These are phyloP conservation scores for Endothia cerciana DNA, from an alignment of 2,329 filamentous ascomycete species.

Conservation along the genomic window DNA sequence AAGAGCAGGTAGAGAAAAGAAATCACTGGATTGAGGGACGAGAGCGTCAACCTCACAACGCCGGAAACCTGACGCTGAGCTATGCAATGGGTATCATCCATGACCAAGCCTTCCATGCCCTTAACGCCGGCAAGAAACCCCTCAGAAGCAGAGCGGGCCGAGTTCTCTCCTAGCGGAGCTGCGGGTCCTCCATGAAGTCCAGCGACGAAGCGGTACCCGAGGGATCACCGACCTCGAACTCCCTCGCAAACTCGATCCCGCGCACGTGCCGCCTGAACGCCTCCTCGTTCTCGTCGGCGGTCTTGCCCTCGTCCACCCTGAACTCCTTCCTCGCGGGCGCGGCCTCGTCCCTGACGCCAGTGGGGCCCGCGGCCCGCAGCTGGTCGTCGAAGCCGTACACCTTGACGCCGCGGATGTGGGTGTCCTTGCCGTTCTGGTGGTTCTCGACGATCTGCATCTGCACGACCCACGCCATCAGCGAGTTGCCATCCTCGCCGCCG, in stretches of 20 bases:
- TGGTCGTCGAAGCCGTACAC: slow-evolving; percentile 69
- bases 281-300: slow-evolving; percentile 40
- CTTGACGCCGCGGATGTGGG: slow-evolving; percentile 92
- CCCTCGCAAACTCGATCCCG: slow-evolving; percentile 33
- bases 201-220: slow-evolving; percentile 30
- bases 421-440: slow-evolving; percentile 98
- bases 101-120: slow-evolving; percentile 6
- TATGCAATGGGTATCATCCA: slow-evolving; percentile 17
- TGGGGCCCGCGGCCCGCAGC: slow-evolving; percentile 43
- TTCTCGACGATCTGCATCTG: slow-evolving; percentile 94
- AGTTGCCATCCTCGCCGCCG: slow-evolving; percentile 68
- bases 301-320: slow-evolving; percentile 38
- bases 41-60: slow-evolving; percentile 3
- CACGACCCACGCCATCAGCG: slow-evolving; percentile 84
- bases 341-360: slow-evolving; percentile 36
- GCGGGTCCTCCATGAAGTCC: slow-evolving; percentile 29
- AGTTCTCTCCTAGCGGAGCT: slow-evolving; percentile 18
- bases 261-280: slow-evolving; percentile 39
- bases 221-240: slow-evolving; percentile 10
- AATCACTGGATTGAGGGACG: background rate
- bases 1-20: background rate
- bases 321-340: slow-evolving; percentile 35
- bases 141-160: background rate
- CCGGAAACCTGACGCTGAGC: slow-evolving; percentile 1
- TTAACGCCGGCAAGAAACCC: background rate